Evolutionary conservation across 768 basidiomycete species (phyloP).

Genomic region (Suillus weaverae): DNA sequence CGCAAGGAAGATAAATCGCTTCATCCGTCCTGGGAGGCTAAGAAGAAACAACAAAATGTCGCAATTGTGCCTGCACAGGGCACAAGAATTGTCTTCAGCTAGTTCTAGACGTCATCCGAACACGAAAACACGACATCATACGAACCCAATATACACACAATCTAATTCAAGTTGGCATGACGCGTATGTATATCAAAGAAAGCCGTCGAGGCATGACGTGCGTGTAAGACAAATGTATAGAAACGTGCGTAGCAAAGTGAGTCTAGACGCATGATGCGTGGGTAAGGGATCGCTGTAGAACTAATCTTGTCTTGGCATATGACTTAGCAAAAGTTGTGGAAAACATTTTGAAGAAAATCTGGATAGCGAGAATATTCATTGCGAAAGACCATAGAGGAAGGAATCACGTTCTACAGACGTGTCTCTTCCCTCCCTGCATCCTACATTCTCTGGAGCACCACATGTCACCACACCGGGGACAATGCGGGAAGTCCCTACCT

Average conservation of each 20-base stretch:
- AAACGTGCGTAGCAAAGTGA: background rate
- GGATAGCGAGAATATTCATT: background rate
- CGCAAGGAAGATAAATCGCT: constrained; percentile 39
- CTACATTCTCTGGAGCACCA: constrained; percentile 70
- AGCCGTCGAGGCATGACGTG: background rate
- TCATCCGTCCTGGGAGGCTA: constrained; percentile 98
- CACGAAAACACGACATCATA: background rate
- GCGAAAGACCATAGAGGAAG: background rate
- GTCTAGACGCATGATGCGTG: background rate
- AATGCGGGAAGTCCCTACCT: constrained; percentile 61
- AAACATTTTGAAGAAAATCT: background rate
- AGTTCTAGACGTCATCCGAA: background rate
- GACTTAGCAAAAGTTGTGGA: background rate
- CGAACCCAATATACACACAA: background rate
- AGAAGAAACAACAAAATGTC: constrained; percentile 70
- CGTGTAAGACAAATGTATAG: background rate
- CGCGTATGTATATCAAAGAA: background rate
- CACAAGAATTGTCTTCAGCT: constrained; percentile 75
- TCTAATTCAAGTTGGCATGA: too few species aligned
- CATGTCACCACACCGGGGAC: constrained; percentile 54
- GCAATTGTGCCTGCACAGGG: constrained; percentile 69
- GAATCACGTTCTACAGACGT: constrained; percentile 38
- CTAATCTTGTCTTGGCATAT: background rate
- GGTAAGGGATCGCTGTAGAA: background rate
- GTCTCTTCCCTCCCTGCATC: constrained; percentile 50